Evolutionary conservation across 2,329 filamentous ascomycete genomes (phyloP).

Genomic region (Colletotrichum sp.): DNA sequence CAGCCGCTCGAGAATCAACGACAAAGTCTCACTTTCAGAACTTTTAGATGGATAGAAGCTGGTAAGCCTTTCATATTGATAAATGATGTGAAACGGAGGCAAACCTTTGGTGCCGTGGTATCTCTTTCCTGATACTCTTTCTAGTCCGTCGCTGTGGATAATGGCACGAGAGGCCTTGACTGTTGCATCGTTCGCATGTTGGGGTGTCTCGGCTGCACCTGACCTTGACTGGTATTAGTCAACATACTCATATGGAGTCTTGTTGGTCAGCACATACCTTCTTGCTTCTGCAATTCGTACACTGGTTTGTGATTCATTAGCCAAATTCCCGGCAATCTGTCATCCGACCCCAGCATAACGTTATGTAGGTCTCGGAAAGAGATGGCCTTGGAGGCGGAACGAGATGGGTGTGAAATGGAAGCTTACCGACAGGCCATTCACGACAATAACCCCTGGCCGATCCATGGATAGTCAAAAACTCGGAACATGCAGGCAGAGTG

Average conservation of each 20-base stretch:
- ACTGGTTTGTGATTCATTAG: neutral
- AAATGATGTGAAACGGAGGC: neutral
- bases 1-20: slow-evolving; percentile 32
- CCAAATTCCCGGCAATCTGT: neutral
- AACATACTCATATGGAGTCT: neutral
- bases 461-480: neutral
- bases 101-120: slow-evolving; percentile 22
- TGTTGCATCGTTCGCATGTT: slow-evolving; percentile 29
- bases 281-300: slow-evolving; percentile 7
- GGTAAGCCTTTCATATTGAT: neutral
- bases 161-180: slow-evolving; percentile 27
- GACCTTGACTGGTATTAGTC: slow-evolving; percentile 21
- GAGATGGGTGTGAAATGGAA: neutral
- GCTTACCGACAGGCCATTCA: slow-evolving; percentile 16
- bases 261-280: neutral
- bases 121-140: slow-evolving; percentile 22
- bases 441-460: neutral
- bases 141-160: slow-evolving; percentile 30
- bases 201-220: slow-evolving; percentile 34
- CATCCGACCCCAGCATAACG: neutral
- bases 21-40: slow-evolving; percentile 21
- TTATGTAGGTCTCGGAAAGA: neutral
- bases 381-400: neutral
- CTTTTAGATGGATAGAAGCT: neutral
- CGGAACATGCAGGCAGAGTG: neutral